These are phyloP conservation scores for Musa itinerans DNA, from an alignment of 176 grass and related monocot species.

Conservation along the genomic window DNA sequence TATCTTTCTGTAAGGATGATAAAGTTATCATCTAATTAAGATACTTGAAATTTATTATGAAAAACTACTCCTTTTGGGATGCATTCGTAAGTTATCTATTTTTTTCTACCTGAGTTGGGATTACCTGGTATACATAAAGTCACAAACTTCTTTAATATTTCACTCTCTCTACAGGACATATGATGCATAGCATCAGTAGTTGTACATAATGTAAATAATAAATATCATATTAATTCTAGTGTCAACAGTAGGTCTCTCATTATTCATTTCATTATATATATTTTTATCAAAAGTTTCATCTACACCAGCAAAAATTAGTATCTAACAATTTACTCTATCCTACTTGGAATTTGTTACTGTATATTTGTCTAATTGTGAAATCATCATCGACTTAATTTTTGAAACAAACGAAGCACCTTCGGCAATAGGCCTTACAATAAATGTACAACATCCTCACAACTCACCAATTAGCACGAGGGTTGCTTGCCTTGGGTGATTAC, in stretches of 20 bases:
- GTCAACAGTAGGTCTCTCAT: background rate
- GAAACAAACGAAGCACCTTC: conserved; percentile 67
- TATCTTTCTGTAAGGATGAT: too few relatives aligned
- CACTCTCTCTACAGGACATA: too few relatives aligned
- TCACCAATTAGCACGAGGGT: conserved; percentile 65
- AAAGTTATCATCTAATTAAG: too few relatives aligned
- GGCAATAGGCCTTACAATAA: conserved; percentile 47
- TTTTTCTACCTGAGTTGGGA: too few relatives aligned
- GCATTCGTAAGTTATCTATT: background rate
- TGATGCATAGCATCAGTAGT: too few relatives aligned
- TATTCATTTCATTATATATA: background rate
- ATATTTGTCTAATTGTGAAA: background rate
- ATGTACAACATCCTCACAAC: conserved; percentile 69
- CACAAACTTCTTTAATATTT: too few relatives aligned
- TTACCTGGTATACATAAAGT: too few relatives aligned
- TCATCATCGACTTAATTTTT: background rate
- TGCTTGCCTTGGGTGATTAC: conserved; percentile 75
- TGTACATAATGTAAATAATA: too few relatives aligned
- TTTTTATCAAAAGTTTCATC: background rate
- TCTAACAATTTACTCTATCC: background rate
- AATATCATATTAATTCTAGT: background rate
- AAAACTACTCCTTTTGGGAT: background rate
- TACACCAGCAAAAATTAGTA: background rate
- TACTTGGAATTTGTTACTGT: background rate
- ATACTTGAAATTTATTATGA: background rate